Percentiles rank a stretch among this genome's conserved stretches.
Evolutionary conservation across 805 yeast species (phyloP).

Genomic region (Peterozyma xylosa): DNA sequence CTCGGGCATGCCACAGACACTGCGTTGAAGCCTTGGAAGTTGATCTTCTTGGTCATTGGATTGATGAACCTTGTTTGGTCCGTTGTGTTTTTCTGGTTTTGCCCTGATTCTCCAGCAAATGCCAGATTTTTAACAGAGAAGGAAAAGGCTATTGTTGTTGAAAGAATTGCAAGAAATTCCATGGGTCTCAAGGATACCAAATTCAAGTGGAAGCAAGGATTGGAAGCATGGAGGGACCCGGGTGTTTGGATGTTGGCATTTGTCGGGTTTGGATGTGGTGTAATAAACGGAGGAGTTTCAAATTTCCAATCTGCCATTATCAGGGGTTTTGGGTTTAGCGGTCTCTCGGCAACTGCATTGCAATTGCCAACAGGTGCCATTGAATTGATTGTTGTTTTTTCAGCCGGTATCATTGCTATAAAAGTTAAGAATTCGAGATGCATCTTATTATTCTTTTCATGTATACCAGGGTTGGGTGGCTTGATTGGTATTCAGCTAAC

Average conservation of each 20-base stretch:
- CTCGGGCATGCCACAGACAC: conserved; percentile 18
- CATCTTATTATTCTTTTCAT: conserved; percentile 10
- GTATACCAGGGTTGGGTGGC: conserved; percentile 16
- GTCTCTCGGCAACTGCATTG: conserved; percentile 41
- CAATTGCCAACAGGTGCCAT: conserved; percentile 36
- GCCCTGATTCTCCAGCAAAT: conserved; percentile 22
- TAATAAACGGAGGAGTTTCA: conserved; percentile 19
- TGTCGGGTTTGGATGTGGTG: conserved; percentile 20
- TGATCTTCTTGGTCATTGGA: conserved; percentile 52
- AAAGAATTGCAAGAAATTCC: conserved; percentile 33
- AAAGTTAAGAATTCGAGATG: conserved; percentile 10
- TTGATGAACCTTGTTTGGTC: conserved; percentile 32
- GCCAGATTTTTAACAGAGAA: conserved; percentile 30
- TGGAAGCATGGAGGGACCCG: conserved; percentile 17
- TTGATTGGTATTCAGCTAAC: conserved; percentile 16
- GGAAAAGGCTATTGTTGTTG: conserved; percentile 36
- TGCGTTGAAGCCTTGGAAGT: conserved; percentile 36
- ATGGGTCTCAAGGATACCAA: conserved; percentile 20
- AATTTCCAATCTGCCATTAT: conserved; percentile 8
- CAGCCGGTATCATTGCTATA: conserved; percentile 15
- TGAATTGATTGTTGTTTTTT: conserved; percentile 13
- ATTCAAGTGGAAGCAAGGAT: conserved; percentile 16
- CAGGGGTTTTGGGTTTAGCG: conserved; percentile 6
- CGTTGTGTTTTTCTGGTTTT: conserved; percentile 10
- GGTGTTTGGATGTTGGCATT: conserved; percentile 16